A percentile compares a stretch with the other conserved stretches of the same genome.
phyloP scores from a whole-genome alignment of 2,329 filamentous ascomycete species.

The Ophiostoma quercus region DNA sequence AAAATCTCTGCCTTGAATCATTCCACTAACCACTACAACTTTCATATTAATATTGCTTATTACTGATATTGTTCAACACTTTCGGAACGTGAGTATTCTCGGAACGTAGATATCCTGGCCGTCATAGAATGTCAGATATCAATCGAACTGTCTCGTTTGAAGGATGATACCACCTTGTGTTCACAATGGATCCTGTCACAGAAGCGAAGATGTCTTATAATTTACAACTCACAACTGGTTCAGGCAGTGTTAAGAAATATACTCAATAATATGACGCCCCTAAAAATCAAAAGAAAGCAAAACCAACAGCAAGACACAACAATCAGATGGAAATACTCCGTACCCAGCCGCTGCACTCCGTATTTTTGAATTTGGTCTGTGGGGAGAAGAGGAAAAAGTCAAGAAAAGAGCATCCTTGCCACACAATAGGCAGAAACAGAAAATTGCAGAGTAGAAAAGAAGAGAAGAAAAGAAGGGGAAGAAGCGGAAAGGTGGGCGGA shows the following conservation, averaged over 20 bases:
- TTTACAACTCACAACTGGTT: no score
- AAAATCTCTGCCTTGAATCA: background rate
- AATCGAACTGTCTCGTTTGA: background rate
- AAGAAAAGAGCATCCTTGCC: no score
- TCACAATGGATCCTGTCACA: background rate
- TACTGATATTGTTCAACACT: no score
- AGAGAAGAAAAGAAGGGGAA: background rate
- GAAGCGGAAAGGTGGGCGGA: background rate
- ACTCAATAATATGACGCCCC: background rate
- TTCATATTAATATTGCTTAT: no score
- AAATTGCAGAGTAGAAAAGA: no score
- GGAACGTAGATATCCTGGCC: background rate
- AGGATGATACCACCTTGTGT: background rate
- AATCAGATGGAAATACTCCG: background rate
- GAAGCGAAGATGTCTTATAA: background rate
- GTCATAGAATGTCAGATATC: background rate
- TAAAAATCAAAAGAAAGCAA: background rate
- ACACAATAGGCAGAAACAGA: background rate
- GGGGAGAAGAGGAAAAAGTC: background rate
- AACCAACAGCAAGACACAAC: no score
- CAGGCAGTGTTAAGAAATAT: background rate
- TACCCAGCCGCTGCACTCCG: background rate
- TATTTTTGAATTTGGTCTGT: conserved; percentile 6
- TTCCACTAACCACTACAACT: background rate
- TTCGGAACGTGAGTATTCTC: no score